Evolutionary conservation across 805 yeast species (phyloP).

Genomic region (Metschnikowia reukaufii): DNA sequence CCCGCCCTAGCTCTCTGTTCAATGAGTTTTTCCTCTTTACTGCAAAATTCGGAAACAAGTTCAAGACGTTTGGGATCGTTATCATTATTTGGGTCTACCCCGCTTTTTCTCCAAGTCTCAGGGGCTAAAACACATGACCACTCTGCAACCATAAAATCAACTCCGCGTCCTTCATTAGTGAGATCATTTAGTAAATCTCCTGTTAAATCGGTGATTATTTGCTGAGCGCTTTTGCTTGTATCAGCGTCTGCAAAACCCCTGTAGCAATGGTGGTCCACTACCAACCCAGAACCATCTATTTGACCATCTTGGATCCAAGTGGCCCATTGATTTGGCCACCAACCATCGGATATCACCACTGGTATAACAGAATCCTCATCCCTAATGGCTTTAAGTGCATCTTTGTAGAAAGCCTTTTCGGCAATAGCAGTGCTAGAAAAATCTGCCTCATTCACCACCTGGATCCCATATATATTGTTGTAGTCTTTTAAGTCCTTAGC

Average conservation of each 20-base stretch:
- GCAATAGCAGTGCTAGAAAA: constrained; percentile 53
- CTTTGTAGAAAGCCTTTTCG: constrained; percentile 61
- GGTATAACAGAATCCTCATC: constrained; percentile 58
- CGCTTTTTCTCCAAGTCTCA: constrained; percentile 62
- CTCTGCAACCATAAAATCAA: constrained; percentile 84
- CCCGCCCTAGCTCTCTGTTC: constrained; percentile 57
- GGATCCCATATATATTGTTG: constrained; percentile 79
- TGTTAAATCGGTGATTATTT: constrained; percentile 59
- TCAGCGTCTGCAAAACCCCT: constrained; percentile 80
- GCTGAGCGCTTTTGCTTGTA: constrained; percentile 59
- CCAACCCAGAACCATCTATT: constrained; percentile 49
- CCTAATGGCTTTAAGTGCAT: constrained; percentile 64
- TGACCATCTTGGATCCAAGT: constrained; percentile 56
- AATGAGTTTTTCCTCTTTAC: constrained; percentile 48
- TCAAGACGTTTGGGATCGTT: constrained; percentile 45
- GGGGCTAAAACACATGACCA: constrained; percentile 85
- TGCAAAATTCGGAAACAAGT: constrained; percentile 61
- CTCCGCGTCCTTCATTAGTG: constrained; percentile 42
- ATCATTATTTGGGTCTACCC: constrained; percentile 17
- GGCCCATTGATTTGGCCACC: constrained; percentile 84
- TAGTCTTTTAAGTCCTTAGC: constrained; percentile 55
- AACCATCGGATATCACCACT: constrained; percentile 83
- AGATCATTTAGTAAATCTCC: constrained; percentile 49
- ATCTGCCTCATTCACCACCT: constrained; percentile 81
- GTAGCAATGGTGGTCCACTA: constrained; percentile 83